A percentile compares a stretch with the other conserved stretches of the same genome.
Conservation (phyloP, 192 early-diverging fungal genomes). For the Mortierella claussenii region DNA sequence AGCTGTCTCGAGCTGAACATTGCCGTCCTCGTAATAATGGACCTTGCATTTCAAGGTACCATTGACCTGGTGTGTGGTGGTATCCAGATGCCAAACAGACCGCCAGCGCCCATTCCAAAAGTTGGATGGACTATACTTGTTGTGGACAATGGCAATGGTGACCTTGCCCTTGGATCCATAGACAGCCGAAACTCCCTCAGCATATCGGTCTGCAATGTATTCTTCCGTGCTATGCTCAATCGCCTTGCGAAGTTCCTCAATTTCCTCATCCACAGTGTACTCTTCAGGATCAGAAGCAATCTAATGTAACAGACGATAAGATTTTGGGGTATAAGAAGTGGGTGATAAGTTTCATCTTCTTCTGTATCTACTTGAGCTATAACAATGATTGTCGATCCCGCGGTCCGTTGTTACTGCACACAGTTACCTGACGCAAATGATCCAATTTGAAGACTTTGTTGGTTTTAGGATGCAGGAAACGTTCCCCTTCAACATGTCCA, state of each 20-base stretch:
- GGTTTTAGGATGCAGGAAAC: constrained; percentile 82
- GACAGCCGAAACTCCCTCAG: constrained; percentile 77
- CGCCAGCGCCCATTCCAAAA: constrained; percentile 98
- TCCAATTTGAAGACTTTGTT: constrained; percentile 80
- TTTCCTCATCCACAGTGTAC: constrained; percentile 33
- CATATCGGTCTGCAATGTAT: constrained; percentile 86
- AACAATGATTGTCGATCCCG: no score
- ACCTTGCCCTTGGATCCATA: constrained; percentile 65
- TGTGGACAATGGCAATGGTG: constrained; percentile 79
- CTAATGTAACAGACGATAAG: constrained; percentile 12
- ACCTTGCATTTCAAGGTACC: constrained; percentile 84
- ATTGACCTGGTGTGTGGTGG: constrained; percentile 67
- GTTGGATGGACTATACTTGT: constrained; percentile 93
- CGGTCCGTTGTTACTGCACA: no score
- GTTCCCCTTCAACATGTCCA: constrained; percentile 70
- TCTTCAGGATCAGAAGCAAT: constrained; percentile 47
- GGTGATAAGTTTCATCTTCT: no score
- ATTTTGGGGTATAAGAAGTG: no score
- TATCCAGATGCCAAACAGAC: constrained; percentile 79
- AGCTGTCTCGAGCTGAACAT: constrained; percentile 91
- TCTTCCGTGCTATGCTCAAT: constrained; percentile 70
- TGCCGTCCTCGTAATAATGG: constrained; percentile 99
- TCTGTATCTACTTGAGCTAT: no score
- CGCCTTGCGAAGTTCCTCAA: constrained; percentile 55
- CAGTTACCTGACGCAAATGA: constrained; percentile 72